Evolutionary conservation across 768 basidiomycete species (phyloP).

Genomic region (Suillus lakei): DNA sequence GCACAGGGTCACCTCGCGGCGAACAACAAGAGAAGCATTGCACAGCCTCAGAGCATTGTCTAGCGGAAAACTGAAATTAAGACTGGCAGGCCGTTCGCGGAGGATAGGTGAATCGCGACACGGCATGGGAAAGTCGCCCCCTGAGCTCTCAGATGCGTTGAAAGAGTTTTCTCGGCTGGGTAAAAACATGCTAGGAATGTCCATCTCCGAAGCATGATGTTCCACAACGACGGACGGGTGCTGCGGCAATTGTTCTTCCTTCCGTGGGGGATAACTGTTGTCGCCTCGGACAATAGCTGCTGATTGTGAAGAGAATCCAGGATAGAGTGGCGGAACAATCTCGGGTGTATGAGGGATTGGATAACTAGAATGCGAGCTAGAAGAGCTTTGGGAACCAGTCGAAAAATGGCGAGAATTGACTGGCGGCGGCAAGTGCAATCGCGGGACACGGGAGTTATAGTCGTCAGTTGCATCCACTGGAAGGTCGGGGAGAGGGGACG

Average conservation of each 20-base stretch:
- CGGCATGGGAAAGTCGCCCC: slow-evolving; percentile 15
- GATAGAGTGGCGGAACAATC: no score
- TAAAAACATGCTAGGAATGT: neutral
- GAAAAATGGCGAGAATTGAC: neutral
- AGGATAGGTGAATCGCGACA: slow-evolving; percentile 13
- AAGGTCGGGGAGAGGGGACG: neutral
- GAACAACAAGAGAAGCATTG: slow-evolving; percentile 22
- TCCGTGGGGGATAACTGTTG: neutral
- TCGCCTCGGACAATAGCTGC: neutral
- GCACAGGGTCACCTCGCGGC: slow-evolving; percentile 27
- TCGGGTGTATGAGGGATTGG: neutral
- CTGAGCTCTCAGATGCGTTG: neutral
- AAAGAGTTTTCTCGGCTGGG: neutral
- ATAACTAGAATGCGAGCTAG: slow-evolving; percentile 1
- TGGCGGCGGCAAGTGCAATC: neutral
- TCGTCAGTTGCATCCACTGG: neutral
- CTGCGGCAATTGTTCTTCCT: neutral
- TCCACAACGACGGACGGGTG: neutral
- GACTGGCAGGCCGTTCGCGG: neutral
- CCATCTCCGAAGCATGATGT: neutral
- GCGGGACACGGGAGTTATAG: neutral
- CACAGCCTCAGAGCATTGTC: slow-evolving; percentile 25
- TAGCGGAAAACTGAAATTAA: slow-evolving; percentile 16
- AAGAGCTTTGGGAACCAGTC: neutral
- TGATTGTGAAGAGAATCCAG: neutral